phyloP scores from a whole-genome alignment of 1,139 yeast species.

The Pichia sp. region DNA sequence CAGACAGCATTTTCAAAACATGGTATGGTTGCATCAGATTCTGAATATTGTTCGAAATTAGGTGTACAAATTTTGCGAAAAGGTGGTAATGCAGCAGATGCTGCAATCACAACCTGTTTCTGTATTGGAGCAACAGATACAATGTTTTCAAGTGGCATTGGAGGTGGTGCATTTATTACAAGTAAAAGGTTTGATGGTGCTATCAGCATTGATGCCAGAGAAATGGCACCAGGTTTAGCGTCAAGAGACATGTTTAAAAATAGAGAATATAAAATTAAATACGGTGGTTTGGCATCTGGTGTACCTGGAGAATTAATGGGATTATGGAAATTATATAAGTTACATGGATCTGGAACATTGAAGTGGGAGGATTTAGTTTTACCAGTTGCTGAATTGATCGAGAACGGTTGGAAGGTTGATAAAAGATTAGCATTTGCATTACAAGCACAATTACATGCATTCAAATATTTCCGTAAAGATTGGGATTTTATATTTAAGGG shows the following conservation, averaged over 20 bases:
- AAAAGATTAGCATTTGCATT: slow-evolving; percentile 41
- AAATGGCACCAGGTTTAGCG: slow-evolving; percentile 68
- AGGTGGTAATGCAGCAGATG: slow-evolving; percentile 86
- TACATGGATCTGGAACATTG: slow-evolving; percentile 65
- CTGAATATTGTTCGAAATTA: slow-evolving; percentile 62
- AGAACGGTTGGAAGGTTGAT: slow-evolving; percentile 59
- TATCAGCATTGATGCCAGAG: slow-evolving; percentile 78
- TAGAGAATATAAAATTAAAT: slow-evolving; percentile 43
- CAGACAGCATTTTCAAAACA: slow-evolving; percentile 34
- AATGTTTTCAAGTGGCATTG: slow-evolving; percentile 76
- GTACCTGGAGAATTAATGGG: slow-evolving; percentile 91
- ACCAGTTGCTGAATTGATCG: slow-evolving; percentile 68
- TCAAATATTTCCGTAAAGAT: slow-evolving; percentile 31
- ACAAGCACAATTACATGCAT: slow-evolving; percentile 31
- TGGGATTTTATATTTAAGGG: slow-evolving; percentile 52
- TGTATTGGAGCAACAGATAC: slow-evolving; percentile 83
- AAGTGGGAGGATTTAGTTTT: slow-evolving; percentile 67
- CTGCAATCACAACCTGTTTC: slow-evolving; percentile 80
- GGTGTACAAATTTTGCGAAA: slow-evolving; percentile 52
- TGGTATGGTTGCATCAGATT: slow-evolving; percentile 76
- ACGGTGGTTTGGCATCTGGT: slow-evolving; percentile 82
- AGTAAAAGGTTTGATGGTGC: slow-evolving; percentile 34
- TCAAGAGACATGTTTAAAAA: slow-evolving; percentile 57
- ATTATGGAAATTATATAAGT: slow-evolving; percentile 48
- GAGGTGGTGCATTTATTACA: slow-evolving; percentile 83